Evolutionary conservation across 2,329 filamentous ascomycete genomes (phyloP).

Genomic region (Pestalotiopsis sp.): DNA sequence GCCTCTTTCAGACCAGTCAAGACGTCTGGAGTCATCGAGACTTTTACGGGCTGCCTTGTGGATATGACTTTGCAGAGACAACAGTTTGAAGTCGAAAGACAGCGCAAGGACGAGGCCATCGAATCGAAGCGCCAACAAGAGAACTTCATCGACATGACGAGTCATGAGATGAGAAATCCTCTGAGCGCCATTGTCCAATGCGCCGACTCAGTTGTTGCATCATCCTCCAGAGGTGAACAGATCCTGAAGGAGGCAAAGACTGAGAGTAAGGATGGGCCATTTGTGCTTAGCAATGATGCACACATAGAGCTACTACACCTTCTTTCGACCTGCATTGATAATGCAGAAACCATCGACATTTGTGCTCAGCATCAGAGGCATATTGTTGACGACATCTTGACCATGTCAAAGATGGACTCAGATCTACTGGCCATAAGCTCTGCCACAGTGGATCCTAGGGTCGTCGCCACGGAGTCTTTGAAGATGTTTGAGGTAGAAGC

Average conservation of each 20-base stretch:
- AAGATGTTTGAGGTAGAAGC: conserved; percentile 81
- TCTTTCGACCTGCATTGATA: conserved; percentile 79
- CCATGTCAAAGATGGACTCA: conserved; percentile 70
- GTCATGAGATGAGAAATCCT: conserved; percentile 75
- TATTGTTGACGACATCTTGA: conserved; percentile 68
- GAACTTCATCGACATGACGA: conserved; percentile 78
- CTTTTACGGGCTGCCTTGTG: conserved; percentile 51
- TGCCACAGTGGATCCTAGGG: conserved; percentile 66
- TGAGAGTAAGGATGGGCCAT: not conserved
- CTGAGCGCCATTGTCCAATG: conserved; percentile 75
- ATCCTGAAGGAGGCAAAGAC: conserved; percentile 25
- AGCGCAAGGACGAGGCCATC: conserved; percentile 57
- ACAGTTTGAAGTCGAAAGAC: conserved; percentile 43
- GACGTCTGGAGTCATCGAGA: conserved; percentile 46
- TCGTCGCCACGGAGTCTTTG: conserved; percentile 66
- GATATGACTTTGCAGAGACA: conserved; percentile 53
- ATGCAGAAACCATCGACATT: conserved; percentile 75
- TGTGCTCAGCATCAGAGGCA: conserved; percentile 78
- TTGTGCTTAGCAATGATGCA: not conserved
- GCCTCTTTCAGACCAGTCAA: conserved; percentile 54
- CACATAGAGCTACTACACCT: conserved; percentile 60
- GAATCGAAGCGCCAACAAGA: conserved; percentile 72
- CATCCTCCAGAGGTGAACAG: conserved; percentile 47
- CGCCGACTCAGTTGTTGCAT: conserved; percentile 68
- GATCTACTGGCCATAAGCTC: conserved; percentile 70